phyloP scores from a whole-genome alignment of 495 filamentous ascomycete species.

The Patellaria atrata region DNA sequence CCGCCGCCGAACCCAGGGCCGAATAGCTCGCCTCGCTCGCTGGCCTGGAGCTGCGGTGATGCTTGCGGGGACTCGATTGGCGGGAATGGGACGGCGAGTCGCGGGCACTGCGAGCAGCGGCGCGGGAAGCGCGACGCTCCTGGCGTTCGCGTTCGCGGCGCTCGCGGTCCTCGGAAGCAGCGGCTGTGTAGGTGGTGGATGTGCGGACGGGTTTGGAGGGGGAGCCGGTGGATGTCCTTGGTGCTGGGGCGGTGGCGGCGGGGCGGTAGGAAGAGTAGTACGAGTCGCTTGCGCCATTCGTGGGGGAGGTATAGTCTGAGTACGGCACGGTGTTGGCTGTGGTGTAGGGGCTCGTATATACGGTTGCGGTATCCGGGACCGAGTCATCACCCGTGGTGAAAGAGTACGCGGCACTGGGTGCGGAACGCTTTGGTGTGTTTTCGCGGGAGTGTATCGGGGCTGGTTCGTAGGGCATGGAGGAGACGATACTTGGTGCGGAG shows the following conservation, averaged over 20 bases:
- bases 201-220: slow-evolving; percentile 9
- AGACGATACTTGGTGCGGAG: no score
- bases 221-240: no score
- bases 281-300: slow-evolving; percentile 15
- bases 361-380: slow-evolving; percentile 11
- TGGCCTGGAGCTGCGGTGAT: slow-evolving; percentile 12
- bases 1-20: not conserved
- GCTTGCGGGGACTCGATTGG: slow-evolving; percentile 16
- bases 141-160: slow-evolving; percentile 9
- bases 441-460: not conserved
- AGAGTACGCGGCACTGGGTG: slow-evolving; percentile 24
- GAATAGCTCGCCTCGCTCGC: not conserved
- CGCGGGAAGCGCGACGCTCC: not conserved
- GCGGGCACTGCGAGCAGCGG: no score
- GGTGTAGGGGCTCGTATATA: slow-evolving; percentile 15
- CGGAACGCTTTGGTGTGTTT: not conserved
- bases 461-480: slow-evolving; percentile 1
- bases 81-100: slow-evolving; percentile 10
- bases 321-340: slow-evolving; percentile 7
- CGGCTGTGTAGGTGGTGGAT: not conserved
- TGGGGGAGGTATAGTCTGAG: slow-evolving; percentile 11
- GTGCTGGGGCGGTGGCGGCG: not conserved
- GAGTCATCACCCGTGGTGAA: slow-evolving; percentile 26
- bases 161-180: no score
- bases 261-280: slow-evolving; percentile 25